Conservation (phyloP, 2,329 filamentous ascomycete species). For the Aspergillus neoniger region DNA sequence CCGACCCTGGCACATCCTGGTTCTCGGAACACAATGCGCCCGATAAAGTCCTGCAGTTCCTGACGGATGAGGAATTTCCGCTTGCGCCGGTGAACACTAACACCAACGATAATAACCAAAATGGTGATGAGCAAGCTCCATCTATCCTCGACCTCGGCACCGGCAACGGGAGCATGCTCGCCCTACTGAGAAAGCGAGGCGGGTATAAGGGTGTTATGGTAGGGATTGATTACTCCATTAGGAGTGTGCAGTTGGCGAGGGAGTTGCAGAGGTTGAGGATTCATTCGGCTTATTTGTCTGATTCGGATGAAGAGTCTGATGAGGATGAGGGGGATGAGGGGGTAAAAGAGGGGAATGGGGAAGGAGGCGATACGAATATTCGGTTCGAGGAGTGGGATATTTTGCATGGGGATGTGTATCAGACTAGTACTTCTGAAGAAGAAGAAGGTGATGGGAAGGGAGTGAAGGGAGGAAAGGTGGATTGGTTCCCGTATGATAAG, state of each 20-base stretch:
- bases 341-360: conserved; percentile 27
- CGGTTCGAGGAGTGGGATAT: conserved; percentile 67
- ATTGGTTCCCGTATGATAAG: conserved; percentile 43
- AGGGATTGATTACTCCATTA: conserved; percentile 82
- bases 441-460: too few species aligned
- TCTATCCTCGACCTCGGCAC: conserved; percentile 83
- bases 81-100: conserved; percentile 41
- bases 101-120: conserved; percentile 17
- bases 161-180: conserved; percentile 90
- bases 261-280: conserved; percentile 55
- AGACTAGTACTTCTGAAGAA: conserved; percentile 9
- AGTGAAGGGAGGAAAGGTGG: conserved; percentile 17
- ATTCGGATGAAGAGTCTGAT: conserved; percentile 34
- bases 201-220: conserved; percentile 70
- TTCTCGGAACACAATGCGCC: conserved; percentile 93
- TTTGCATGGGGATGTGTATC: conserved; percentile 39
- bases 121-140: too few species aligned
- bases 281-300: conserved; percentile 38
- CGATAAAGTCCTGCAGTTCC: conserved; percentile 71
- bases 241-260: conserved; percentile 72
- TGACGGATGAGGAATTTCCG: conserved; percentile 55
- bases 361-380: conserved; percentile 32
- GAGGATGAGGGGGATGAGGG: conserved; percentile 27
- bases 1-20: conserved; percentile 85
- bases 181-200: conserved; percentile 68